Percentiles rank a stretch among this genome's conserved stretches.
phyloP scores from a whole-genome alignment of 2,329 filamentous ascomycete genomes.

The Colletotrichum chlorophyti region DNA sequence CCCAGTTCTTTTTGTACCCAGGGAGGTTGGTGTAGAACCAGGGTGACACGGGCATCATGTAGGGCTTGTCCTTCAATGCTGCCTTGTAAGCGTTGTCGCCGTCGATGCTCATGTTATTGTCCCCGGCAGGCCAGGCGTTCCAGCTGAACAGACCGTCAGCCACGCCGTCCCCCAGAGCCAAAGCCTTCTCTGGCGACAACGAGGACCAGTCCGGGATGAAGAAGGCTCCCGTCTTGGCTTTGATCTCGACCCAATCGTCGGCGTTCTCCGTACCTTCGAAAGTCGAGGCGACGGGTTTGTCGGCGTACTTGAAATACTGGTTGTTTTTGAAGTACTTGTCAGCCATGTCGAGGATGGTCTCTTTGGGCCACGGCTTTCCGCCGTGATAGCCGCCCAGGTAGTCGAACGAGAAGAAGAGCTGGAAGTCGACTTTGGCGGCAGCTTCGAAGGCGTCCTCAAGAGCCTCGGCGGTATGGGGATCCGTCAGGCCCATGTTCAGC shows the following conservation, averaged over 20 bases:
- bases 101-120: constrained; percentile 27
- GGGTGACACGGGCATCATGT: constrained; percentile 63
- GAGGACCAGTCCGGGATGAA: constrained; percentile 54
- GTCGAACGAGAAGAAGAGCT: constrained; percentile 41
- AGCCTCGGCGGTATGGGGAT: constrained; percentile 6
- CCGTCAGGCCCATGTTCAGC: constrained; percentile 25
- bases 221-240: constrained; percentile 43
- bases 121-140: constrained; percentile 45
- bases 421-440: constrained; percentile 32
- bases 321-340: constrained; percentile 12
- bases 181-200: constrained; percentile 37
- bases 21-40: constrained; percentile 68
- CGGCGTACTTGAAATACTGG: constrained; percentile 33
- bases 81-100: constrained; percentile 30
- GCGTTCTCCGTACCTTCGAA: constrained; percentile 51
- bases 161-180: constrained; percentile 20
- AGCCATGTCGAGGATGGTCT: constrained; percentile 17
- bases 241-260: constrained; percentile 52
- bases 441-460: constrained; percentile 24
- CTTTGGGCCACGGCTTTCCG: constrained; percentile 29
- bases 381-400: constrained; percentile 36
- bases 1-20: constrained; percentile 65
- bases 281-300: constrained; percentile 45
- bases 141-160: constrained; percentile 46
- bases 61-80: constrained; percentile 31